A percentile compares a stretch with the other conserved stretches of the same genome.
phyloP scores from a whole-genome alignment of 768 basidiomycete species.

The Pleurotus cornucopiae region DNA sequence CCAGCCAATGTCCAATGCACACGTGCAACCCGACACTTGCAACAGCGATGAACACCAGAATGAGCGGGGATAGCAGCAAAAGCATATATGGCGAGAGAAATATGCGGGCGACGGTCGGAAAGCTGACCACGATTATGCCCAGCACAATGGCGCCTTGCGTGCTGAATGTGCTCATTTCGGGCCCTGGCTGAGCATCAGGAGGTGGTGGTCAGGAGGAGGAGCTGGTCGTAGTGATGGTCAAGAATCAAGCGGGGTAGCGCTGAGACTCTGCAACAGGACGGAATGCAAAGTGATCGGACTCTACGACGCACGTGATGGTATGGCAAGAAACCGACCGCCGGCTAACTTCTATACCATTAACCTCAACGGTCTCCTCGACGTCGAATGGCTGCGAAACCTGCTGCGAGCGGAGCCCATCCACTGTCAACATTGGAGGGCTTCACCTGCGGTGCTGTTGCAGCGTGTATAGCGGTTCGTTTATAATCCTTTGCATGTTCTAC shows the following conservation, averaged over 20 bases:
- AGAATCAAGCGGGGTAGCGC: not conserved
- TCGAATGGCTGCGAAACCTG: slow-evolving; percentile 11
- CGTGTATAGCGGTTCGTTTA: slow-evolving; percentile 76
- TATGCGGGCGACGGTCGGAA: slow-evolving; percentile 52
- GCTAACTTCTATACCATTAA: not conserved
- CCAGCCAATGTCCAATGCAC: slow-evolving; percentile 55
- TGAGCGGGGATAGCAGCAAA: slow-evolving; percentile 58
- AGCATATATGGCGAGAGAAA: slow-evolving; percentile 64
- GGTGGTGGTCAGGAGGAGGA: not conserved
- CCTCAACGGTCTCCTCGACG: not conserved
- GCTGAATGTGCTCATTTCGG: slow-evolving; percentile 36
- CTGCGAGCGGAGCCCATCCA: slow-evolving; percentile 18
- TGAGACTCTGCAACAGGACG: not conserved
- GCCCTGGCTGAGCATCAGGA: not conserved
- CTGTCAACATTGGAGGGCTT: slow-evolving; percentile 80
- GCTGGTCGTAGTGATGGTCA: too few relatives aligned
- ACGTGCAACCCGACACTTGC: slow-evolving; percentile 51
- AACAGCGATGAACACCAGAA: slow-evolving; percentile 44
- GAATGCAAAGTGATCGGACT: not conserved
- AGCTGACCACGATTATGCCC: slow-evolving; percentile 49
- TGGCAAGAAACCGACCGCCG: not conserved
- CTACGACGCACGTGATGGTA: not conserved
- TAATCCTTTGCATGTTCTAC: slow-evolving; percentile 9
- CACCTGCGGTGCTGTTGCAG: slow-evolving; percentile 85
- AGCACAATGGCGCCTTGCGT: slow-evolving; percentile 52